These are phyloP conservation scores for Trichoderma hamatum DNA, from an alignment of 2,329 filamentous ascomycete genomes.

Conservation along the genomic window DNA sequence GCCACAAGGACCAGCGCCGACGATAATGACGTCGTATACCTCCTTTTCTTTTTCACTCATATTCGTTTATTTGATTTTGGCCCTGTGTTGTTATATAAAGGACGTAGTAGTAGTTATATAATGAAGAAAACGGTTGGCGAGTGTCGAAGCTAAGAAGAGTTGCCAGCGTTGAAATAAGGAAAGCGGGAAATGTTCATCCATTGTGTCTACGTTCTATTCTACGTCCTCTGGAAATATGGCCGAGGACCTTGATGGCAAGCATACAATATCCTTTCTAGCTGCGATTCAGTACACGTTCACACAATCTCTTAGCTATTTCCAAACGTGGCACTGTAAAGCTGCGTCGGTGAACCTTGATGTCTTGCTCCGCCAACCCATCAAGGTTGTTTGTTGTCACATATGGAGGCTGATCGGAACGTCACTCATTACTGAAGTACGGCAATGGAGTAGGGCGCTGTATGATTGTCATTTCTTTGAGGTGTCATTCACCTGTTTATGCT, in stretches of 20 bases:
- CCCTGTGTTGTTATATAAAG: background rate
- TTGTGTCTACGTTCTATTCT: background rate
- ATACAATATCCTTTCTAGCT: no score
- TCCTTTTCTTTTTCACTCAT: constrained; percentile 35
- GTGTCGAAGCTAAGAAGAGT: background rate
- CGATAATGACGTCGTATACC: constrained; percentile 68
- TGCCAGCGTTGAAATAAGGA: background rate
- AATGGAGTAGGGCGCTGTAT: background rate
- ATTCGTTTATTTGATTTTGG: background rate
- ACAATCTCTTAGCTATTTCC: background rate
- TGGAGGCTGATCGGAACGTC: background rate
- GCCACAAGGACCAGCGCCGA: constrained; percentile 75
- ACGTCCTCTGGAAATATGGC: background rate
- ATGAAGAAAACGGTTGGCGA: background rate
- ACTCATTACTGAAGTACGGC: background rate
- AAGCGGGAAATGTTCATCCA: background rate
- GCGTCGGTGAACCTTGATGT: constrained; percentile 18
- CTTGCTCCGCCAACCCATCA: constrained; percentile 13
- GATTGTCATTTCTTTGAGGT: background rate
- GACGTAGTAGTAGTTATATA: background rate
- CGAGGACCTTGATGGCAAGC: constrained; percentile 10
- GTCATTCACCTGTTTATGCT: background rate
- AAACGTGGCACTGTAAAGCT: background rate
- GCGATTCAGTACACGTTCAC: background rate
- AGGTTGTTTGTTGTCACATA: background rate